Evolutionary conservation across 179 eudicot genomes (phyloP).

Genomic region (Nepenthes alata): DNA sequence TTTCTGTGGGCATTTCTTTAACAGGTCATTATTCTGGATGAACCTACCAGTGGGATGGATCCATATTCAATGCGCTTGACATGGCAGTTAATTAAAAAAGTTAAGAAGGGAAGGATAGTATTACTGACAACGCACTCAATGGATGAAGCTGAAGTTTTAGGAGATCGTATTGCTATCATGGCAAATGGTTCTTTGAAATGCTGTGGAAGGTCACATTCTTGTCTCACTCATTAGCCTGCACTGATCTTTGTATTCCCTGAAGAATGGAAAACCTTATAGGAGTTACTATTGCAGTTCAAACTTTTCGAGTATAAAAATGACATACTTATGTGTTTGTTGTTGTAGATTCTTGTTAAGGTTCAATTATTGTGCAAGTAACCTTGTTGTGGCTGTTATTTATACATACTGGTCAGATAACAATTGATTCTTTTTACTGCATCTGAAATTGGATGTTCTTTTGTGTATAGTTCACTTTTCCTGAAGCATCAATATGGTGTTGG

Average conservation of each 20-base stretch:
- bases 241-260: too few relatives aligned
- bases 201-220: conserved; percentile 72
- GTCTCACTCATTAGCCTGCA: too few relatives aligned
- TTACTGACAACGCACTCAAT: conserved; percentile 93
- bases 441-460: conserved; percentile 12
- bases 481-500: conserved; percentile 99
- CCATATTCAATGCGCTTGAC: conserved; percentile 99
- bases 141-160: conserved; percentile 98
- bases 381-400: not conserved
- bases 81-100: conserved; percentile 84
- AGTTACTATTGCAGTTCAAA: too few relatives aligned
- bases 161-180: conserved; percentile 99
- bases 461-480: conserved; percentile 75
- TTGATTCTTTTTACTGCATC: not conserved
- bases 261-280: too few relatives aligned
- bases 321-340: not conserved
- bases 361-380: not conserved
- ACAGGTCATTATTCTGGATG: conserved; percentile 90
- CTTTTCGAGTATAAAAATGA: too few relatives aligned
- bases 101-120: conserved; percentile 89
- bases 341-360: not conserved
- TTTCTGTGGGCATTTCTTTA: not conserved
- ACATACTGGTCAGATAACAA: not conserved
- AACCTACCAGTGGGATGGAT: conserved; percentile 99
- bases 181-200: conserved; percentile 95